phyloP scores from a whole-genome alignment of 257 asterid genomes.

The Ligustrum vulgare region DNA sequence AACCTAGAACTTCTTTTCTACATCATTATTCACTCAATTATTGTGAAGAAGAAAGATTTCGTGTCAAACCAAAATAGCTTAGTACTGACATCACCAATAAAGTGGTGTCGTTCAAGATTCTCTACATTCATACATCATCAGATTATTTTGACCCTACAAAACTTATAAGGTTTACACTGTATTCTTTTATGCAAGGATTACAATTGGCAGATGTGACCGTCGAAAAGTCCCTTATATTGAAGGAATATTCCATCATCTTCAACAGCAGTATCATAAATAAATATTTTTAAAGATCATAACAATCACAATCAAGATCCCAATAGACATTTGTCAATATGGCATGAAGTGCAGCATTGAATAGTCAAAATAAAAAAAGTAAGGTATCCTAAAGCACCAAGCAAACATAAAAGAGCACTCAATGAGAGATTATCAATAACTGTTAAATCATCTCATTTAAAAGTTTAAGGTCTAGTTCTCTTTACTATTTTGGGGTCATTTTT shows the following conservation, averaged over 20 bases:
- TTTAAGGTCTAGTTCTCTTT: too few species aligned
- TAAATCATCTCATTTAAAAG: too few species aligned
- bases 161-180: too few species aligned
- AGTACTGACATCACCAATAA: conserved; percentile 31
- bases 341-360: conserved; percentile 43
- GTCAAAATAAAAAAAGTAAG: conserved; percentile 24
- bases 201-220: too few species aligned
- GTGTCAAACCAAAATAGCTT: conserved; percentile 52
- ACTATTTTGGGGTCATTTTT: too few species aligned
- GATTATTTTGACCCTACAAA: too few species aligned
- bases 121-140: neutral
- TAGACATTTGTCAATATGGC: conserved; percentile 37
- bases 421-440: neutral
- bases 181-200: too few species aligned
- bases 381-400: conserved; percentile 39
- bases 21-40: conserved; percentile 40
- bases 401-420: conserved; percentile 31
- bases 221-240: too few species aligned
- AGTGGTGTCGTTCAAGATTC: conserved; percentile 32
- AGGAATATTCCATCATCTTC: conserved; percentile 10
- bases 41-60: conserved; percentile 50
- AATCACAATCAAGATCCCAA: conserved; percentile 34
- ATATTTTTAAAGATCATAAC: conserved; percentile 17
- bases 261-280: conserved; percentile 8
- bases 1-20: too few species aligned